These are phyloP conservation scores for Oryza meridionalis DNA, from an alignment of 176 grass and related monocot species.

Conservation along the genomic window DNA sequence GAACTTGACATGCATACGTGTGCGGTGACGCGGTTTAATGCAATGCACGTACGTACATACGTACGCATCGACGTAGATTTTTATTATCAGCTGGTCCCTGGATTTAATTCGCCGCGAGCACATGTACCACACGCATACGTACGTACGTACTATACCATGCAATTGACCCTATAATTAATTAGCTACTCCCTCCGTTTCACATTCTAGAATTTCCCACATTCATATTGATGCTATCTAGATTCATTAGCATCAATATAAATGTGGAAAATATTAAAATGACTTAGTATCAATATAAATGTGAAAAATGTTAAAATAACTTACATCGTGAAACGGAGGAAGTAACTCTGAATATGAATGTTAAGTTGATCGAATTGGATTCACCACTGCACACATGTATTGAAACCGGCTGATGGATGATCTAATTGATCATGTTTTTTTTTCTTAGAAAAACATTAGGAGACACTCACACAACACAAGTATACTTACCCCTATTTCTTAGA, in stretches of 20 bases:
- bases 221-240: too few relatives aligned
- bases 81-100: neutral
- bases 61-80: neutral
- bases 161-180: neutral
- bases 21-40: slow-evolving; percentile 23
- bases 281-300: too few relatives aligned
- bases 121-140: neutral
- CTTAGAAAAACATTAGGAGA: too few relatives aligned
- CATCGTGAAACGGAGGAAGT: too few relatives aligned
- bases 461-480: too few relatives aligned
- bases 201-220: too few relatives aligned
- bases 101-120: neutral
- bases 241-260: too few relatives aligned
- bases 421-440: neutral
- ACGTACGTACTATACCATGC: neutral
- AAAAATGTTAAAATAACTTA: too few relatives aligned
- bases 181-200: too few relatives aligned
- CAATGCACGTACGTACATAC: slow-evolving; percentile 15
- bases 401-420: neutral
- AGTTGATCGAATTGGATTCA: too few relatives aligned
- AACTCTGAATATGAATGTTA: neutral
- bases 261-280: too few relatives aligned
- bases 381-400: neutral
- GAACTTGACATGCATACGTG: neutral
- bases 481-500: too few relatives aligned